Conservation (phyloP, 140 eudicot genomes). For the Anethum foeniculum region DNA sequence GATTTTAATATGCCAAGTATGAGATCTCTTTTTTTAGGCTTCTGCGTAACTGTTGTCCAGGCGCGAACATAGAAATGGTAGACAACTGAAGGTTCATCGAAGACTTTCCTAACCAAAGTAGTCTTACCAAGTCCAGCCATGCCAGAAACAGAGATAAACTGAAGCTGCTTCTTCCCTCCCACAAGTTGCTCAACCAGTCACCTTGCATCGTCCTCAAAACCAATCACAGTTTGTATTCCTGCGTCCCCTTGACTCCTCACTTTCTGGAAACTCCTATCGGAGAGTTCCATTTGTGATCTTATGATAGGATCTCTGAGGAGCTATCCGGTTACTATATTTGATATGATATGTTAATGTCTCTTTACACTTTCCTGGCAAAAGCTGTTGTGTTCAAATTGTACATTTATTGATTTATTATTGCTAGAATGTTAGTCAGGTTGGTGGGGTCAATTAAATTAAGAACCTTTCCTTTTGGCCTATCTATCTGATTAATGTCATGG, state of each 20-base stretch:
- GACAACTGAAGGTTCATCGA: not conserved
- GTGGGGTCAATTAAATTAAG: too few species aligned
- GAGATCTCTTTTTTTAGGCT: not conserved
- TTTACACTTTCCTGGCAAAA: too few species aligned
- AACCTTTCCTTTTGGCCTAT: too few species aligned
- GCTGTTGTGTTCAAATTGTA: too few species aligned
- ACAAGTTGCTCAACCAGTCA: not conserved
- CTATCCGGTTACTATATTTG: too few species aligned
- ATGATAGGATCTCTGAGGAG: too few species aligned
- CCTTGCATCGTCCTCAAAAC: not conserved
- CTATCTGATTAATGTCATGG: too few species aligned
- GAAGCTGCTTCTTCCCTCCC: not conserved
- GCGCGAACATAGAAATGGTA: not conserved
- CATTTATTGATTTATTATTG: too few species aligned
- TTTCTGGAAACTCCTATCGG: not conserved
- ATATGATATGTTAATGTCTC: too few species aligned
- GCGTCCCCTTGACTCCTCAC: not conserved
- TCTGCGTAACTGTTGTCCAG: not conserved
- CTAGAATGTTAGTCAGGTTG: too few species aligned
- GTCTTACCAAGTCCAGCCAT: constrained; percentile 2
- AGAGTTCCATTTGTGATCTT: too few species aligned
- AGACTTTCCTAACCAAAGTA: not conserved
- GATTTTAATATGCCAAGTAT: not conserved
- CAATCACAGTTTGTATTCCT: not conserved
- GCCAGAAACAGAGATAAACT: not conserved